Evolutionary conservation across 1,139 yeast genomes (phyloP).

Genomic region (Hemisphaericaspora xylanilytica): DNA sequence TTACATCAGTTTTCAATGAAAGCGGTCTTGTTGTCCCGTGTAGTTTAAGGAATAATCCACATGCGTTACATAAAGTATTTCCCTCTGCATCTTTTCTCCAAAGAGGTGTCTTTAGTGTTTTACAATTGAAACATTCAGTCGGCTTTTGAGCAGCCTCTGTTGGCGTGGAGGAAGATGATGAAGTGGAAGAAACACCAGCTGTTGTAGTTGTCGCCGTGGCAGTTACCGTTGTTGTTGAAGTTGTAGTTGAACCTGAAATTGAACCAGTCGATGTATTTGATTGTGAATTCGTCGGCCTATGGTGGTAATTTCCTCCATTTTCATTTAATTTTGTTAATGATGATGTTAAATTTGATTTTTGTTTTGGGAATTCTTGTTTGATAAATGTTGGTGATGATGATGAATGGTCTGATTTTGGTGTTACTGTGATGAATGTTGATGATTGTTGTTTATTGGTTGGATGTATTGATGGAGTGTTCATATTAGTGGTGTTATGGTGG

Average conservation of each 20-base stretch:
- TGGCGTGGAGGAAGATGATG: background rate
- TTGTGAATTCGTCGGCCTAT: too few species aligned
- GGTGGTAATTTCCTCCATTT: constrained; percentile 11
- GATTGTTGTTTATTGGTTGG: too few species aligned
- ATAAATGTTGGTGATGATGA: background rate
- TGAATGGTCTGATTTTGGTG: constrained; percentile 11
- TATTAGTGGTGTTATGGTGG: constrained; percentile 5
- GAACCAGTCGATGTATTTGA: too few species aligned
- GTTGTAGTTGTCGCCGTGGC: background rate
- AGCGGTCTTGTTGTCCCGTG: constrained; percentile 61
- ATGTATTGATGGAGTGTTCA: too few species aligned
- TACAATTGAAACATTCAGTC: constrained; percentile 39
- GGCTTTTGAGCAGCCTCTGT: constrained; percentile 9
- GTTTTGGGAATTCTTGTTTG: constrained; percentile 10
- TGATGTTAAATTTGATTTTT: constrained; percentile 35
- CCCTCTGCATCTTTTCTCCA: constrained; percentile 61
- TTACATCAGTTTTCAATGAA: constrained; percentile 55
- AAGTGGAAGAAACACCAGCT: constrained; percentile 2
- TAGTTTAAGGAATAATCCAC: constrained; percentile 55
- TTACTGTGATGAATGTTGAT: constrained; percentile 7
- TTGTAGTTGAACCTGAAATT: background rate
- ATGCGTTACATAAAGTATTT: constrained; percentile 58
- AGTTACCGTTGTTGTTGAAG: constrained; percentile 1
- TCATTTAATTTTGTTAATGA: constrained; percentile 21
- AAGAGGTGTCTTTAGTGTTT: constrained; percentile 54